Evolutionary conservation across 768 basidiomycete genomes (phyloP), one percentile per base, ranked within the genome.

Genomic region (Agaricus sinodeliciosus): DNA sequence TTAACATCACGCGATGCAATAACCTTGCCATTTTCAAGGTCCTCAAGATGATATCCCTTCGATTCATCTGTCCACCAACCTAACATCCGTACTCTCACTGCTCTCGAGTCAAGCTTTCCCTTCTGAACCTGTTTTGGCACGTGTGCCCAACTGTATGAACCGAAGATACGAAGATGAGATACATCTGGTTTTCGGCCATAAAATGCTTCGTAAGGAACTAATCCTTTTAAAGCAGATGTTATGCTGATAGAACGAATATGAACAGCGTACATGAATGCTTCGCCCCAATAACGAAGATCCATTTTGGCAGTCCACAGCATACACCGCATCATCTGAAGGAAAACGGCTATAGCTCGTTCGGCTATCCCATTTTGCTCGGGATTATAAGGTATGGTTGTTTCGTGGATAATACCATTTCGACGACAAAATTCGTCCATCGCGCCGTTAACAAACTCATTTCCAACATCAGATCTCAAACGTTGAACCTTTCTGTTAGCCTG

Each of bases 291-390:
- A 55, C 54, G 1, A 18, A 48, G 13, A n/a, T 48, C 25, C 9
- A 48, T 13, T 13, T 35, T n/a, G 6, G n/a, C 35, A 11, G 35
- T 9, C 15, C 36, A 26, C 3, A 74, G 60, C 62, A 75, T 68
- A 0, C 67, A 58, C 11, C 52, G 57, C 4, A 67, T 60, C 13
- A 55, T 59, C 18, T 74, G 67, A 0, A 60, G 55, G 26, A 78
- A 58, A 0, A 67, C 69, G 2, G 65, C 55, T 37, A 77, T 77
- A 2, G 58, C 55, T 0, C 62, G 31, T 28, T 79, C 72, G 0
- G 73, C 73, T 0, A 75, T 59, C 0, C 75, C 68, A 53, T 74
- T 75, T 25, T 73, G 69, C 0, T 65, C 57, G 0, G 69, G 69
- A 6, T 68, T 66, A 28, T 74, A 71, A 2, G 69, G 72, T 3